Conservation (phyloP, 768 basidiomycete genomes). For the Russula compacta region DNA sequence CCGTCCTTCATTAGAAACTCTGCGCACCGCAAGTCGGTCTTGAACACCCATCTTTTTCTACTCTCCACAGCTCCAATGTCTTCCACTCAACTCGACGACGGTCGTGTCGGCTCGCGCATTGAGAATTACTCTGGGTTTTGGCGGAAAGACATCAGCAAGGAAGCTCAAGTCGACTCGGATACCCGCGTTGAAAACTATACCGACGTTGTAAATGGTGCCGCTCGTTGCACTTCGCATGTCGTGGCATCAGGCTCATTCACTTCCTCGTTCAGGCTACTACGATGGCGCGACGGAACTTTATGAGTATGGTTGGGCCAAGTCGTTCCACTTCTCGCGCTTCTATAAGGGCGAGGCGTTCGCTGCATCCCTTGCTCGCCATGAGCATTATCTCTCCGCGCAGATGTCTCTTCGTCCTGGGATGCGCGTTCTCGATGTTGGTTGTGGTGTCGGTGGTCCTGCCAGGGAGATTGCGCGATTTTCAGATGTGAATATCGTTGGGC, state of each 20-base stretch:
- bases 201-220: conserved; percentile 86
- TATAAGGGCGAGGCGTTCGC: conserved; percentile 80
- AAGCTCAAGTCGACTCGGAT: conserved; percentile 54
- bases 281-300: conserved; percentile 94
- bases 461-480: conserved; percentile 90
- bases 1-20: neutral
- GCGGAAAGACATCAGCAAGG: conserved; percentile 71
- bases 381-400: conserved; percentile 90
- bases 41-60: neutral
- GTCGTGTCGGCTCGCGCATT: conserved; percentile 48
- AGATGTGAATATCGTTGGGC: conserved; percentile 72
- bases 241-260: neutral
- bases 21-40: neutral
- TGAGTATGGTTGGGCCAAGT: conserved; percentile 87
- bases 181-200: conserved; percentile 76
- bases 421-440: conserved; percentile 96
- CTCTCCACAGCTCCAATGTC: conserved; percentile 4
- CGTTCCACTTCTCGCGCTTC: conserved; percentile 97
- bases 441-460: conserved; percentile 96
- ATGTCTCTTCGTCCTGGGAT: conserved; percentile 83
- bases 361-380: conserved; percentile 81
- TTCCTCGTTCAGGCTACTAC: conserved; percentile 63
- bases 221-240: neutral
- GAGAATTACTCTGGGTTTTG: conserved; percentile 87
- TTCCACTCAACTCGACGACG: conserved; percentile 24